Evolutionary conservation across 129 eudicot genomes (phyloP).

Genomic region (Chrysanthemum makinoi): DNA sequence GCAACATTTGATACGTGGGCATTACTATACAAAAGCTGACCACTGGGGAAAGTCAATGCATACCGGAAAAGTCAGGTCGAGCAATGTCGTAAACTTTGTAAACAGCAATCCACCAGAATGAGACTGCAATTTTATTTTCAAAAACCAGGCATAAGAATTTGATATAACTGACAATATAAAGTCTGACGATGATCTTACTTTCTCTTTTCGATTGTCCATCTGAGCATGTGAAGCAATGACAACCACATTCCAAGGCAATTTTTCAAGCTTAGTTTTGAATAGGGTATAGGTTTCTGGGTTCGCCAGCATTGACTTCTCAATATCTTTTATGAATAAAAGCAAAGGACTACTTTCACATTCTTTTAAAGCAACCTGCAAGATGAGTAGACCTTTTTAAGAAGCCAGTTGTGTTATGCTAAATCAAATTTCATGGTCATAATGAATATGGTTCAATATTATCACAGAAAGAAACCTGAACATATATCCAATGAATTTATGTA

Average conservation of each 20-base stretch:
- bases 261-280: constrained; percentile 72
- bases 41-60: not conserved
- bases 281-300: constrained; percentile 70
- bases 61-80: constrained; percentile 89
- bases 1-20: no score
- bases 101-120: constrained; percentile 86
- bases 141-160: no score
- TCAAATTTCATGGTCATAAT: no score
- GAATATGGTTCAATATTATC: not conserved
- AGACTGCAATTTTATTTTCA: constrained; percentile 44
- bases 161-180: no score
- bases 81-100: constrained; percentile 75
- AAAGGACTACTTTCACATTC: constrained; percentile 64
- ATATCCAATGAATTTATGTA: no score
- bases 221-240: constrained; percentile 82
- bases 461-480: no score
- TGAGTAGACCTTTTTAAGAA: not conserved
- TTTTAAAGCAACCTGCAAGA: constrained; percentile 62
- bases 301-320: constrained; percentile 78
- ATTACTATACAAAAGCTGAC: no score
- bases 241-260: constrained; percentile 65
- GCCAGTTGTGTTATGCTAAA: no score
- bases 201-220: constrained; percentile 77
- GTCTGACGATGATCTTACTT: constrained; percentile 41
- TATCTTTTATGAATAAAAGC: constrained; percentile 71